Base-by-base conservation (phyloP, 495 filamentous ascomycete species). In the Hypoxylon fragiforme region DNA sequence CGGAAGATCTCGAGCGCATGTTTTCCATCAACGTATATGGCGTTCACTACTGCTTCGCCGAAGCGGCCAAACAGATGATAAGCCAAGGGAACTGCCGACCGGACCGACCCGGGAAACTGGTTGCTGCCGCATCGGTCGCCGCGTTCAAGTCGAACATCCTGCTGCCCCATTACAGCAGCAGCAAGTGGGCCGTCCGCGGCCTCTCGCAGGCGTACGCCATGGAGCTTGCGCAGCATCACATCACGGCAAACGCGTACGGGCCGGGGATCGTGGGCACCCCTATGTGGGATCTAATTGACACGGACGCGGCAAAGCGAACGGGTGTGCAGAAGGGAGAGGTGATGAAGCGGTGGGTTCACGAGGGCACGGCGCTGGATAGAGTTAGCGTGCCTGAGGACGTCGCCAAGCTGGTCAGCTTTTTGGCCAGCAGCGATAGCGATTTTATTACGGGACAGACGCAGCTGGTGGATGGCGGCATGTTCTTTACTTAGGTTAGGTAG, bases 381-480 rank as follows among this genome's bases (percentile, higher is more conserved):
- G 70, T 71, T 1, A 77, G 78, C 36, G 72, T 74, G 7, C 81
- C 82, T 0, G 81, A 84, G 50, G 83, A 86, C 63, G 81, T 85
- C 15, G 73, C 77, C 0, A 78, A 77, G 40, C 39, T 79, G 52
- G 84, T 86, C 8, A 73, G 75, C 26, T 87, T 79, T 52, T 52
- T 87, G 57, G 78, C 76, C 1, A 73, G 79, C 8, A 62, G 57
- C 3, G 79, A 81, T 51, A 77, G 75, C 40, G 77, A 85, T 45
- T 85, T 79, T 57, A 68, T 85, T 44, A 86, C 84, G 0, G 83
- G 83, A 0, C 81, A 86, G 70, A 85, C 82, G 11, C 69, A 80
- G 44, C 45, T 86, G 9, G 75, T 86, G 9, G 84, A 87, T 69
- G 84, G 83, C 1, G 84, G 84, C 0, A 78, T 85, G 39, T 50